Percentiles rank a stretch among this genome's conserved stretches.
phyloP scores from a whole-genome alignment of 2,329 filamentous ascomycete species.

The Colletotrichum lentis region DNA sequence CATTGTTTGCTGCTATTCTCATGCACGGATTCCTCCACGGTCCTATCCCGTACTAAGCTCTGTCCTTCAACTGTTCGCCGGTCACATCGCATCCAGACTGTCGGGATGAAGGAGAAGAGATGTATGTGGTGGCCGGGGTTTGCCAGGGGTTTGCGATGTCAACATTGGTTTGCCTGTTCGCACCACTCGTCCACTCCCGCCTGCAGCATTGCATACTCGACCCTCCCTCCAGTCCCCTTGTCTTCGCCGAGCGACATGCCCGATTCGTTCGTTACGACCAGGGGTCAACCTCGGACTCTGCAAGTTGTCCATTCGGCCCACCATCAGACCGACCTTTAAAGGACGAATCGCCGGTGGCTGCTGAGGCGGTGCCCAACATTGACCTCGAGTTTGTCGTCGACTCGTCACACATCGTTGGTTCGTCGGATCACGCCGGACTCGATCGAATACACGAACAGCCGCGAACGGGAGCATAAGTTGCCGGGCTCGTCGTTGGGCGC shows the following conservation, averaged over 20 bases:
- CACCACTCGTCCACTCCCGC: background rate
- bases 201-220: background rate
- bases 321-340: background rate
- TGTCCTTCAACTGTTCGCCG: constrained; percentile 2
- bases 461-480: background rate
- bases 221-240: background rate
- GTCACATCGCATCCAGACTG: constrained; percentile 12
- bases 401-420: background rate
- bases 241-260: background rate
- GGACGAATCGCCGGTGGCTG: background rate
- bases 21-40: background rate
- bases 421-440: background rate
- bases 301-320: background rate
- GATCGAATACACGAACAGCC: background rate
- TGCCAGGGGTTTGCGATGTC: background rate
- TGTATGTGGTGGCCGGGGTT: background rate
- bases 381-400: background rate
- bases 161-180: background rate
- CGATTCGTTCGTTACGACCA: background rate
- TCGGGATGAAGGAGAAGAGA: constrained; percentile 18
- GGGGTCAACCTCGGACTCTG: background rate
- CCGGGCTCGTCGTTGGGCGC: background rate
- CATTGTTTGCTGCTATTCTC: background rate
- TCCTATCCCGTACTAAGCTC: background rate
- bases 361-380: background rate